Base-by-base conservation (phyloP, 495 filamentous ascomycete genomes). In the Immersiella caudata region DNA sequence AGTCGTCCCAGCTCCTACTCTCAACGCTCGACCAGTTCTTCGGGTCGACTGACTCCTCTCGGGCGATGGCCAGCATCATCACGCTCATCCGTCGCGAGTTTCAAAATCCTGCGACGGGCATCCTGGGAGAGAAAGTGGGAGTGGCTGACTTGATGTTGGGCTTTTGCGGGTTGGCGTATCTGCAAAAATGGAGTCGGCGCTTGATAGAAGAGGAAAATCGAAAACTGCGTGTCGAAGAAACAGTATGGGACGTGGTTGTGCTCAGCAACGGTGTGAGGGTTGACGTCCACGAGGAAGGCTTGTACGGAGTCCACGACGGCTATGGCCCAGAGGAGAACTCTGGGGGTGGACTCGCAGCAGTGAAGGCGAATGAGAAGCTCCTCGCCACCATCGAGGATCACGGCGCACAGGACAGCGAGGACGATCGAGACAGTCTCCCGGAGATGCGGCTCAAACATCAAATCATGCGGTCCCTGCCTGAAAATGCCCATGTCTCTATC, bases 191-290 rank as follows among this genome's bases (percentile, higher is more conserved):
- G 82, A 89, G 89, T 36, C 84, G 81, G 64, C 86, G 81, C 46
- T 82, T 84, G 61, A 85, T 87, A 21, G 85, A 89, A 62, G 79
- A 84, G 58, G 82, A 89, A 29, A 74, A 79, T 20, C 83, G 80
- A 20, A 78, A 82, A 1, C 80, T 82, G 33, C 76, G 80, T 54
- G 82, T 82, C 14, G 84, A 90, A 58, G 90, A 92, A 70, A 77
- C 86, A 26, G 81, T 93, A 11, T 94, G 91, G 91, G 91, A 94
- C 79, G 87, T 92, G n/a, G 88, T 93, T 54, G 86, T 93, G 33
- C 73, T 90, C 21, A 85, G 90, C 67, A 84, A 89, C 68, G 89
- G 88, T 0, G 75, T 80, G 50, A 79, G 87, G 46, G 86, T 86
- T 25, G 89, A 91, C 73, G 80, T 91, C 18, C 79, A 85, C 46